Conservation (phyloP, 2,329 filamentous ascomycete genomes). For the Eutypella sp. region DNA sequence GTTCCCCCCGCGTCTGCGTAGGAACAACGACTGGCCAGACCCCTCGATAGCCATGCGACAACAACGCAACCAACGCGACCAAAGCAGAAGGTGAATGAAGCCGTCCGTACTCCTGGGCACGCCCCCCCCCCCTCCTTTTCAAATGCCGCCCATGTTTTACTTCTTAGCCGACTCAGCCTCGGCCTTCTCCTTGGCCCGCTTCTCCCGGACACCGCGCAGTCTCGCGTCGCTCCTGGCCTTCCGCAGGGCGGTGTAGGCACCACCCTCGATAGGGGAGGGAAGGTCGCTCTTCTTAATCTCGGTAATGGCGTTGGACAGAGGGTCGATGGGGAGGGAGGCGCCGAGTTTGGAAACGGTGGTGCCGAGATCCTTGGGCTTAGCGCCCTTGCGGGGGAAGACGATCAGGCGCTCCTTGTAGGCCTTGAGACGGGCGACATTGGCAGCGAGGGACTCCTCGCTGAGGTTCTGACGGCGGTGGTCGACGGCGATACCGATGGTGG, state of each 20-base stretch:
- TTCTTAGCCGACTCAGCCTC: slow-evolving; percentile 83
- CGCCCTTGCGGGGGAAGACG: slow-evolving; percentile 93
- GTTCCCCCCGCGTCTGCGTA: slow-evolving; percentile 19
- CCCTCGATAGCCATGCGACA: slow-evolving; percentile 25
- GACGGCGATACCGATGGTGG: slow-evolving; percentile 95
- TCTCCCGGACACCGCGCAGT: slow-evolving; percentile 79
- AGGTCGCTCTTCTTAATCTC: slow-evolving; percentile 81
- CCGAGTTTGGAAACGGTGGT: slow-evolving; percentile 52
- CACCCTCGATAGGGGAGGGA: slow-evolving; percentile 69
- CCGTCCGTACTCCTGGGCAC: slow-evolving; percentile 32
- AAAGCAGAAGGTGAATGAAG: slow-evolving; percentile 31
- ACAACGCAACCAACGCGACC: too few species aligned
- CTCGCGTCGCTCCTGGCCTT: slow-evolving; percentile 78
- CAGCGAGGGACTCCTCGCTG: slow-evolving; percentile 87
- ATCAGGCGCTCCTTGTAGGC: slow-evolving; percentile 95
- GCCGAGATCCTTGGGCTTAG: slow-evolving; percentile 80
- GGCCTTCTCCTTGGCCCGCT: slow-evolving; percentile 84
- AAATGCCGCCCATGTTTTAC: slow-evolving; percentile 47
- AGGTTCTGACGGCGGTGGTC: slow-evolving; percentile 96
- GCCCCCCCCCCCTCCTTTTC: too few species aligned
- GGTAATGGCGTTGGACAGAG: slow-evolving; percentile 58
- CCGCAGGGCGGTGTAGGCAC: slow-evolving; percentile 83
- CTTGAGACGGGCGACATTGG: slow-evolving; percentile 96
- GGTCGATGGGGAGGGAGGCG: slow-evolving; percentile 67
- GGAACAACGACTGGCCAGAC: slow-evolving; percentile 22